A percentile compares a stretch with the other conserved stretches of the same genome.
phyloP scores from a whole-genome alignment of 495 filamentous ascomycete species.

The Astrothelium subdiscretum region DNA sequence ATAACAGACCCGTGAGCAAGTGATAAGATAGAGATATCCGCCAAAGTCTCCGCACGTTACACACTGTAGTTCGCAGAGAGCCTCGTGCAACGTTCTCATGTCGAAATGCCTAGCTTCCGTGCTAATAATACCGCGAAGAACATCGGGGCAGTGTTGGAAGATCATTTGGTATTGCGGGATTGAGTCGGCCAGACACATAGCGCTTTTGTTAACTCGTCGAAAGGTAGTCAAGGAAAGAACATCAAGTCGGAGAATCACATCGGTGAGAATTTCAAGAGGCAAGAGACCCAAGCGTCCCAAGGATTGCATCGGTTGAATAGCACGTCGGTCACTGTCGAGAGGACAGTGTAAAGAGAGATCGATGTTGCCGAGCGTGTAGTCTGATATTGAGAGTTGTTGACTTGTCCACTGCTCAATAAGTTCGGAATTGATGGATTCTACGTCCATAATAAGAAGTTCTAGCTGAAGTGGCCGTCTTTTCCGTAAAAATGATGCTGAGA shows the following conservation, averaged over 20 bases:
- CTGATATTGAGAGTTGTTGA: not conserved
- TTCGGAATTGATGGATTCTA: not conserved
- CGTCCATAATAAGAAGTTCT: not conserved
- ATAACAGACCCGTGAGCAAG: slow-evolving; percentile 16
- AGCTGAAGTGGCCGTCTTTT: not conserved
- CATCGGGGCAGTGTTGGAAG: slow-evolving; percentile 1
- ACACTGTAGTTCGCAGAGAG: slow-evolving; percentile 7
- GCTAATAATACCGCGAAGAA: slow-evolving; percentile 8
- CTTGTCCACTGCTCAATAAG: not conserved
- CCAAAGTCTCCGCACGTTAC: slow-evolving; percentile 14
- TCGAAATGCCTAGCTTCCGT: slow-evolving; percentile 7
- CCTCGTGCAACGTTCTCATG: slow-evolving; percentile 3
- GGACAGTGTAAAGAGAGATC: not conserved
- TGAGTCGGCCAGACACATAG: slow-evolving; percentile 17
- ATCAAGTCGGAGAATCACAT: slow-evolving; percentile 14
- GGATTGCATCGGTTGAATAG: not conserved
- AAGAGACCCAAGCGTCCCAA: slow-evolving; percentile 1
- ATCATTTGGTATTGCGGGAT: slow-evolving; percentile 14
- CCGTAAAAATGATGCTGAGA: not conserved
- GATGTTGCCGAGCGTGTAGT: not conserved
- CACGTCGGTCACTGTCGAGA: slow-evolving; percentile 5
- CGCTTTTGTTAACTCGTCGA: slow-evolving; percentile 19
- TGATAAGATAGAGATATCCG: slow-evolving; percentile 17
- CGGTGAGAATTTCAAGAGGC: slow-evolving; percentile 13
- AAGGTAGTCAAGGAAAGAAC: slow-evolving; percentile 15